Evolutionary conservation across 495 filamentous ascomycete genomes (phyloP).

Genomic region (Staphylotrichum tortipilum): DNA sequence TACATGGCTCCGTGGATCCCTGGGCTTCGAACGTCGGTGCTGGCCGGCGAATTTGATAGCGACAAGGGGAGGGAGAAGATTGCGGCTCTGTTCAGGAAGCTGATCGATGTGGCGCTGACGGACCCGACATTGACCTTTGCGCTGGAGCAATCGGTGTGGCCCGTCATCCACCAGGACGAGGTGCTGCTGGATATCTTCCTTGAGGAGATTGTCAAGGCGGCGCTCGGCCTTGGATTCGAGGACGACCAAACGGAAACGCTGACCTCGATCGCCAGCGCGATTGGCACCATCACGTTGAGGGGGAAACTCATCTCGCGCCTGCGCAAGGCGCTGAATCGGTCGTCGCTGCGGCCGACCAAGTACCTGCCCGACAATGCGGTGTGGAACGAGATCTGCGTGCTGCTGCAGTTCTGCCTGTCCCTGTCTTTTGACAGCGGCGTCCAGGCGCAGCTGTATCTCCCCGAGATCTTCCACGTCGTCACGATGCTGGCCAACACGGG

Average conservation of each 20-base stretch:
- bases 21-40: slow-evolving; percentile 46
- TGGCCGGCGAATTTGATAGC: slow-evolving; percentile 47
- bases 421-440: slow-evolving; percentile 56
- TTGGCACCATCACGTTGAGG: slow-evolving; percentile 53
- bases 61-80: slow-evolving; percentile 55
- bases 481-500: slow-evolving; percentile 59
- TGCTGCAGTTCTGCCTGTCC: slow-evolving; percentile 54
- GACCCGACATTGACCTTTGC: slow-evolving; percentile 49
- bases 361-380: slow-evolving; percentile 53
- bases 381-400: slow-evolving; percentile 55
- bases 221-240: slow-evolving; percentile 45
- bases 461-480: slow-evolving; percentile 58
- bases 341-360: slow-evolving; percentile 52
- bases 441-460: slow-evolving; percentile 54
- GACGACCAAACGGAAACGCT: slow-evolving; percentile 51
- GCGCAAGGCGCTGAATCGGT: slow-evolving; percentile 54
- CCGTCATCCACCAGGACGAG: slow-evolving; percentile 53
- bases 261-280: slow-evolving; percentile 49
- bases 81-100: slow-evolving; percentile 50
- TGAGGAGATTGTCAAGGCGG: slow-evolving; percentile 54
- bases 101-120: slow-evolving; percentile 51
- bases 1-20: slow-evolving; percentile 62
- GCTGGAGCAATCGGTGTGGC: slow-evolving; percentile 54
- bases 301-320: slow-evolving; percentile 53
- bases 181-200: slow-evolving; percentile 53